phyloP scores from a whole-genome alignment of 2,329 filamentous ascomycete species.

The Phaeosphaeriaceae sp. region DNA sequence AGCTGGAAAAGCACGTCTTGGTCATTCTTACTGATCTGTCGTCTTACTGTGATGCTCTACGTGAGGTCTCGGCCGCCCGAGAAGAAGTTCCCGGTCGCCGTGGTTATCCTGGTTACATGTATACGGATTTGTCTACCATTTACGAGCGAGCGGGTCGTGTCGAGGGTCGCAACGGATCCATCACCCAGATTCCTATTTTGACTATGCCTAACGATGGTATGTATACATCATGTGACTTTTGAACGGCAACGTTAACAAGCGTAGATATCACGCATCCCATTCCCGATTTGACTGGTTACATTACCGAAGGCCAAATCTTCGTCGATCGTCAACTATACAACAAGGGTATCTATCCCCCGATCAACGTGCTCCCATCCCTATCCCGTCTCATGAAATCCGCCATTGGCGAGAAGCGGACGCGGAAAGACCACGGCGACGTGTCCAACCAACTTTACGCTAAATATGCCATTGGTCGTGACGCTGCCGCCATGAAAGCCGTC shows the following conservation, averaged over 20 bases:
- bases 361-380: constrained; percentile 96
- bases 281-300: constrained; percentile 97
- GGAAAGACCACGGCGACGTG: constrained; percentile 96
- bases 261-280: constrained; percentile 96
- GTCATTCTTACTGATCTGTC: constrained; percentile 98
- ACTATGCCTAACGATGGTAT: constrained; percentile 98
- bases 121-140: constrained; percentile 99
- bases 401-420: constrained; percentile 95
- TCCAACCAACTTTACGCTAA: constrained; percentile 99
- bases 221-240: constrained; percentile 12
- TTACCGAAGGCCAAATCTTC: constrained; percentile 98
- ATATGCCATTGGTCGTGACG: constrained; percentile 98
- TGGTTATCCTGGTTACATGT: constrained; percentile 99
- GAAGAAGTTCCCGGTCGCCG: constrained; percentile 99
- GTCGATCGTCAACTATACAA: constrained; percentile 93
- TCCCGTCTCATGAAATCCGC: constrained; percentile 99
- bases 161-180: constrained; percentile 93
- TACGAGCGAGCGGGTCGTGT: constrained; percentile 99
- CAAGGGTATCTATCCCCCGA: constrained; percentile 97
- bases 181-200: constrained; percentile 97
- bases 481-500: constrained; percentile 98
- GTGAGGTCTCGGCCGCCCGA: constrained; percentile 96
- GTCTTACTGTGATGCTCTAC: constrained; percentile 97
- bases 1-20: constrained; percentile 98
- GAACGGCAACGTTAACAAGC: constrained; percentile 16